Conservation (phyloP, 768 basidiomycete species). For the Fibroporia radiculosa region DNA sequence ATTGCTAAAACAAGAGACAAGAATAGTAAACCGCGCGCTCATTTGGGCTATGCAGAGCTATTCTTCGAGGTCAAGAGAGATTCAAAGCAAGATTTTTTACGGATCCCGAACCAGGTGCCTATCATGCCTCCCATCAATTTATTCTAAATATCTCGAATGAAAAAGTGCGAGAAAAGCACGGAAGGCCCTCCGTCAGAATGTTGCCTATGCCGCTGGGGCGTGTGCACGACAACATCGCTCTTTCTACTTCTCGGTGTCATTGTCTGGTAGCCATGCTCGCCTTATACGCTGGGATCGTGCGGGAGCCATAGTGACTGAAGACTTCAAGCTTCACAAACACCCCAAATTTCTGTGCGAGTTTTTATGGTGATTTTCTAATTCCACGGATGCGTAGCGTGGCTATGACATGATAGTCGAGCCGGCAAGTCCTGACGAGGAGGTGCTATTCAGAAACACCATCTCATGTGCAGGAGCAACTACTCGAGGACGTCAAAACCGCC, state of each 20-base stretch:
- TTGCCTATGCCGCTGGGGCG: not conserved
- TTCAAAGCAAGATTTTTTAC: constrained; percentile 3
- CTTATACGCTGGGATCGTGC: not conserved
- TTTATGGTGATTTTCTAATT: constrained; percentile 21
- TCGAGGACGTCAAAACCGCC: not conserved
- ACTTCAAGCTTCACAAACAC: constrained; percentile 7
- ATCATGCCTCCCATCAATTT: not conserved
- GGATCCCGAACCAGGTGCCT: not conserved
- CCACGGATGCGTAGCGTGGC: constrained; percentile 16
- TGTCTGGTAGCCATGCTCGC: constrained; percentile 7
- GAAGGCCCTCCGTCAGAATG: constrained; percentile 17
- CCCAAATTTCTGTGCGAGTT: constrained; percentile 21
- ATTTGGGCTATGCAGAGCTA: constrained; percentile 7
- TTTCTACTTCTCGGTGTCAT: not conserved
- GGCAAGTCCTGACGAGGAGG: not conserved
- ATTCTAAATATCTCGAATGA: not conserved
- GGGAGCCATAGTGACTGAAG: not conserved
- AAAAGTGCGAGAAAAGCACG: not conserved
- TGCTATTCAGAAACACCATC: not conserved
- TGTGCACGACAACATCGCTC: not conserved
- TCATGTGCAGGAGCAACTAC: not conserved
- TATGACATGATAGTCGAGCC: constrained; percentile 11
- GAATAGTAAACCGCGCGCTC: not conserved
- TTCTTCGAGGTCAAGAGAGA: constrained; percentile 6
- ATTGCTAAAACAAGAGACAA: not conserved